Conservation (phyloP, 2,329 filamentous ascomycete species). For the Calonectria multiphialidica region DNA sequence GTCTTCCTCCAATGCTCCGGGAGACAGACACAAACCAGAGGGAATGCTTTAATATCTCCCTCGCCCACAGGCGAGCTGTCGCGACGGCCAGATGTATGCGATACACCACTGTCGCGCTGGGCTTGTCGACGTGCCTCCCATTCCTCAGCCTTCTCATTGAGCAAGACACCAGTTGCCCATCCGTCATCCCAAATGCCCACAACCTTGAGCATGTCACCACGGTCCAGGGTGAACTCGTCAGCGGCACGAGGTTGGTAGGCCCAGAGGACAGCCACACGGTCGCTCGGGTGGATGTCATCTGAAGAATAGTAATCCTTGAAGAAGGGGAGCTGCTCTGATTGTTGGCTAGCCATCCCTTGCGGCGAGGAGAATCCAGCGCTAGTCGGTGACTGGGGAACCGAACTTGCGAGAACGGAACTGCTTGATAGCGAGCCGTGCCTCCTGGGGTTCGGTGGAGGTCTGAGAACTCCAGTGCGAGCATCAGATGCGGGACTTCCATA, state of each 20-base stretch:
- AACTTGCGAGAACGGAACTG: constrained; percentile 78
- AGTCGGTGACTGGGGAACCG: constrained; percentile 79
- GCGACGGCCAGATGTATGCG: constrained; percentile 77
- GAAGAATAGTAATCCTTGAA: constrained; percentile 99
- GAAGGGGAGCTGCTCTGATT: constrained; percentile 94
- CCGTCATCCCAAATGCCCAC: constrained; percentile 99
- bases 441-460: constrained; percentile 72
- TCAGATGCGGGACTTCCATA: constrained; percentile 81
- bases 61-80: constrained; percentile 71
- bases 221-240: constrained; percentile 93
- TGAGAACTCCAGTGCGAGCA: constrained; percentile 65
- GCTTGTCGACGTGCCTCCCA: constrained; percentile 83
- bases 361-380: constrained; percentile 87
- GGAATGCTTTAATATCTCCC: constrained; percentile 97
- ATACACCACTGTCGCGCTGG: constrained; percentile 94
- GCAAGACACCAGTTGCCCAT: constrained; percentile 93
- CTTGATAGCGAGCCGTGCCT: constrained; percentile 92
- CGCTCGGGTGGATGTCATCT: constrained; percentile 93
- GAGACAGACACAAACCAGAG: constrained; percentile 93
- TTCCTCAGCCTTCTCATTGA: constrained; percentile 87
- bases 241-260: constrained; percentile 94
- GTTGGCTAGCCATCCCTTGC: constrained; percentile 84
- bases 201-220: constrained; percentile 98
- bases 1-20: constrained; percentile 98
- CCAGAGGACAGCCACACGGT: constrained; percentile 93